Percentiles rank a stretch among this genome's conserved stretches.
phyloP scores from a whole-genome alignment of 1,284 basidiomycete genomes.

The Sanghuangporus weigelae region DNA sequence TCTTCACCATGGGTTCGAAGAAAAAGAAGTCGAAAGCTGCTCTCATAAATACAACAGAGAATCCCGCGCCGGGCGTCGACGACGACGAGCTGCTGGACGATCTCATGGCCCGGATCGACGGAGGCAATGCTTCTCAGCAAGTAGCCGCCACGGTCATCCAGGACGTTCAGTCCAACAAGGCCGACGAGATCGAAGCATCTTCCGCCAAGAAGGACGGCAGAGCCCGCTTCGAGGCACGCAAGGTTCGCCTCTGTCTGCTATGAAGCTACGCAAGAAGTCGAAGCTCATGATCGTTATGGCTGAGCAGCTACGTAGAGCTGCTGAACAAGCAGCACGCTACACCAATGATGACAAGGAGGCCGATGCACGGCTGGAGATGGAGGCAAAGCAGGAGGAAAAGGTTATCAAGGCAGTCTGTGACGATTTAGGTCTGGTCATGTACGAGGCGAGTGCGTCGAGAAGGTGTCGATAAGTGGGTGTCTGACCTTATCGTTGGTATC shows the following conservation, averaged over 20 bases:
- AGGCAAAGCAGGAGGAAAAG: slow-evolving; percentile 64
- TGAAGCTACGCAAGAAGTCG: slow-evolving; percentile 4
- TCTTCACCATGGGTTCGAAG: slow-evolving; percentile 36
- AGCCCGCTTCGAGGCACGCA: slow-evolving; percentile 71
- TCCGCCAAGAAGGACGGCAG: slow-evolving; percentile 61
- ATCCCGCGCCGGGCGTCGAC: slow-evolving; percentile 30
- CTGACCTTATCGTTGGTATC: slow-evolving; percentile 3
- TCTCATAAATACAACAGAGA: slow-evolving; percentile 27
- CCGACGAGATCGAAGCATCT: slow-evolving; percentile 31
- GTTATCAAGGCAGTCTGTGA: slow-evolving; percentile 66
- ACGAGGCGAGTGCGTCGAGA: slow-evolving; percentile 50
- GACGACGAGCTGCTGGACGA: slow-evolving; percentile 65
- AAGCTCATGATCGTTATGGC: slow-evolving; percentile 1
- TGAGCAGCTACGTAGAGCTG: slow-evolving; percentile 70
- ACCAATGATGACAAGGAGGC: slow-evolving; percentile 43
- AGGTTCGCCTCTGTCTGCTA: slow-evolving; percentile 42
- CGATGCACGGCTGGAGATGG: slow-evolving; percentile 12
- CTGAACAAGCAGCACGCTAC: slow-evolving; percentile 56
- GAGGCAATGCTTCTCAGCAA: slow-evolving; percentile 43
- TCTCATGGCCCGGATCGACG: slow-evolving; percentile 68
- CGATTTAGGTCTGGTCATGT: slow-evolving; percentile 59
- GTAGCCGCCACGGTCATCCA: slow-evolving; percentile 47
- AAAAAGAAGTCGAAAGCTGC: slow-evolving; percentile 50
- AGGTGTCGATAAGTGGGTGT: neutral
- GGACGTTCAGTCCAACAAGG: slow-evolving; percentile 40